Conservation (phyloP, 495 filamentous ascomycete species). For the Penicillium steckii region DNA sequence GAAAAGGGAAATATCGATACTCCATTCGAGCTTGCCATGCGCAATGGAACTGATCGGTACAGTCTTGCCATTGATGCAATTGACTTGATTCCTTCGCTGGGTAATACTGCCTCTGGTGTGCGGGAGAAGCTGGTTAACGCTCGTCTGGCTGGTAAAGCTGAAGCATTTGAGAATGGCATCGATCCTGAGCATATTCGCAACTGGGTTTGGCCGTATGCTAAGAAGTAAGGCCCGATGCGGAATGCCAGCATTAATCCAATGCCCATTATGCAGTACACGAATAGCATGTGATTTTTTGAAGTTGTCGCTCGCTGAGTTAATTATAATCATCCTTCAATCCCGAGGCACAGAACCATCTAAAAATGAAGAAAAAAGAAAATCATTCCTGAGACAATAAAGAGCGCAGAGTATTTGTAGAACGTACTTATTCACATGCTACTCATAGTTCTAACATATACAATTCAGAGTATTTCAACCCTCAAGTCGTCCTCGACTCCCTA, state of each 20-base stretch:
- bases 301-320: too few relatives aligned
- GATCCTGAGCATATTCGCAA: conserved; percentile 63
- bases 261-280: background rate
- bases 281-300: background rate
- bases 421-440: too few relatives aligned
- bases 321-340: too few relatives aligned
- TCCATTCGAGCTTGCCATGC: conserved; percentile 67
- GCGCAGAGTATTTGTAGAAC: too few relatives aligned
- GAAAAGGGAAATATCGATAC: conserved; percentile 82
- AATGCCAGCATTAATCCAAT: background rate
- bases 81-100: conserved; percentile 55
- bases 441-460: too few relatives aligned
- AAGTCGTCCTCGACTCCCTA: too few relatives aligned
- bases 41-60: conserved; percentile 70
- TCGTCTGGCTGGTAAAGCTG: conserved; percentile 55
- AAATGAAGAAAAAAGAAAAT: too few relatives aligned
- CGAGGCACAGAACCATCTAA: too few relatives aligned
- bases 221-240: background rate
- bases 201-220: conserved; percentile 60
- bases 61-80: conserved; percentile 72
- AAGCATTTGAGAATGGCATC: conserved; percentile 63
- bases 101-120: conserved; percentile 54
- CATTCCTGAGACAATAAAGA: too few relatives aligned
- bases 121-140: conserved; percentile 60
- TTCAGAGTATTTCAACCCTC: too few relatives aligned